Conservation (phyloP, 1,284 basidiomycete species). For the Marasmius tenuissimus region DNA sequence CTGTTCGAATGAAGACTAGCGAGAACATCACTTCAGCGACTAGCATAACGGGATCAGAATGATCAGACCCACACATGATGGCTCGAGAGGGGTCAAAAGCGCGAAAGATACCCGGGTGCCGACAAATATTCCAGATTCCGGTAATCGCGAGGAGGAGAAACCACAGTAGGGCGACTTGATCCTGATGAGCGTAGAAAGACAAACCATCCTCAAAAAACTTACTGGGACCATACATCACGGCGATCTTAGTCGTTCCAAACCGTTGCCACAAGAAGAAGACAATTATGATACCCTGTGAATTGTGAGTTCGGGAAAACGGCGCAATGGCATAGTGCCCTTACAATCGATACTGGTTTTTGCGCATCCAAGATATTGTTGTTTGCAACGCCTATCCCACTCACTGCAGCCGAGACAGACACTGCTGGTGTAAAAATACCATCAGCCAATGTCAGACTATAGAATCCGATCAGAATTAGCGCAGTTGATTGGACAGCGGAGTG, state of each 20-base stretch:
- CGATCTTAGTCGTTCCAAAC: conserved; percentile 56
- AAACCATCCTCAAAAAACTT: conserved; percentile 12
- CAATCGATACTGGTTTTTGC: conserved; percentile 60
- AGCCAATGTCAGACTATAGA: conserved; percentile 53
- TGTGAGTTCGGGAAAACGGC: neutral
- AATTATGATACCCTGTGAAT: conserved; percentile 50
- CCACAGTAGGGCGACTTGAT: conserved; percentile 59
- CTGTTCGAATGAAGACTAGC: conserved; percentile 63
- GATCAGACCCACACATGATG: conserved; percentile 45
- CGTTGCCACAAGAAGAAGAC: conserved; percentile 58
- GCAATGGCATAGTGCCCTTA: conserved; percentile 23
- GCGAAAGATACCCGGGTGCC: conserved; percentile 60
- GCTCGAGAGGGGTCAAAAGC: conserved; percentile 69
- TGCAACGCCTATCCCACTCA: conserved; percentile 66
- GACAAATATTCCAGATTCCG: conserved; percentile 60
- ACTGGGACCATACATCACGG: conserved; percentile 56
- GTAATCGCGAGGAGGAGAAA: conserved; percentile 48
- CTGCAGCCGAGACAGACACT: conserved; percentile 67
- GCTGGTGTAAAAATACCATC: conserved; percentile 66
- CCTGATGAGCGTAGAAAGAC: neutral
- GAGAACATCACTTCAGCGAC: neutral
- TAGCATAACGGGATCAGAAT: no score
- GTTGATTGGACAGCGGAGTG: neutral
- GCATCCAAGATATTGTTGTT: conserved; percentile 44
- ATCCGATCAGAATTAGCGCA: neutral